Conservation (phyloP, 257 asterid species). For the Henckelia pumila region DNA sequence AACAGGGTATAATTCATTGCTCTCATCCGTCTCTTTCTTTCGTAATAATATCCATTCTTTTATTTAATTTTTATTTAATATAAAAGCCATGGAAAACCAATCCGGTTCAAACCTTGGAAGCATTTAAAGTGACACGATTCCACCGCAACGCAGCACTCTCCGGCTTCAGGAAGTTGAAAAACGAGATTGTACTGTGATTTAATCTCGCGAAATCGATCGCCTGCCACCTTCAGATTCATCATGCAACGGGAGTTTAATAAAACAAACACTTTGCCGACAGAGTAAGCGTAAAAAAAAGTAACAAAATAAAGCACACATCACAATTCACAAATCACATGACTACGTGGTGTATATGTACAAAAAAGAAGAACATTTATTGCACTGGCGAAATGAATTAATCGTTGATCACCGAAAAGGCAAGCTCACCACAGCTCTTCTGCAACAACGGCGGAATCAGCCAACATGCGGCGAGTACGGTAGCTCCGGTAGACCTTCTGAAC, state of each 20-base stretch:
- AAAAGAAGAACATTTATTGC: slow-evolving; percentile 1
- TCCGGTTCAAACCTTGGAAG: slow-evolving; percentile 62
- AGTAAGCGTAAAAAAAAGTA: slow-evolving; percentile 19
- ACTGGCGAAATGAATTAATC: not conserved
- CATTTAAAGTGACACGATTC: slow-evolving; percentile 71
- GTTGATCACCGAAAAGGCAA: not conserved
- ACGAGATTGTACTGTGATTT: slow-evolving; percentile 77
- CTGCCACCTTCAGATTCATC: slow-evolving; percentile 67
- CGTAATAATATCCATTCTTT: not conserved
- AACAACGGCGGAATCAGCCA: slow-evolving; percentile 95
- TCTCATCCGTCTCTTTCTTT: not conserved
- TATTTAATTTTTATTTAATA: not conserved
- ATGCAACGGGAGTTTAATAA: slow-evolving; percentile 7
- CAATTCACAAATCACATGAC: slow-evolving; percentile 11
- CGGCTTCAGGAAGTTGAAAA: slow-evolving; percentile 75
- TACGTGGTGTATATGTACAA: not conserved
- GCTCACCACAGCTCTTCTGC: slow-evolving; percentile 85
- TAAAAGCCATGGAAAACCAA: not conserved
- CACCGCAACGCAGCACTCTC: slow-evolving; percentile 81
- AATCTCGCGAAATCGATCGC: slow-evolving; percentile 81
- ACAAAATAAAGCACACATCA: slow-evolving; percentile 2
- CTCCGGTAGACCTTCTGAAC: slow-evolving; percentile 88
- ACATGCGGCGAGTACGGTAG: slow-evolving; percentile 91
- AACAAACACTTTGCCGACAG: slow-evolving; percentile 10
- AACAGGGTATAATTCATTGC: slow-evolving; percentile 12